Evolutionary conservation across 2,329 filamentous ascomycete species (phyloP), one percentile per base, ranked within the genome.

Genomic region (Didymella glomerata): DNA sequence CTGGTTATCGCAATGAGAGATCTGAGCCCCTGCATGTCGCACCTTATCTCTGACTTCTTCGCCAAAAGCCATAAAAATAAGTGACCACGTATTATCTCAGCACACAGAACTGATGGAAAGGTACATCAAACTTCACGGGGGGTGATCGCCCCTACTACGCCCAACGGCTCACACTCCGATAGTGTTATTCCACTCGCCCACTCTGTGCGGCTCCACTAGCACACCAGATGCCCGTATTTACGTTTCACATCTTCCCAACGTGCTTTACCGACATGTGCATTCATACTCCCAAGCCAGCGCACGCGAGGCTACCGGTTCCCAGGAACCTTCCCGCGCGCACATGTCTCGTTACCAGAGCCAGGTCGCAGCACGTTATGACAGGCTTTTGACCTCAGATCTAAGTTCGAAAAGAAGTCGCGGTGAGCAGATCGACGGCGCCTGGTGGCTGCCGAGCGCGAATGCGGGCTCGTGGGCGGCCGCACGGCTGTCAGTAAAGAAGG

Each of bases 161-260:
- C 1, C 24, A 27, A 1, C 54, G 38, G 55, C 14, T 25, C 8
- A n/a, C 6, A 41, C 16, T 54, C 56, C 56, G 56, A n/a, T 18
- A 20, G 7, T 6, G 24, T 24, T 30, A 11, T 22, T 24, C 40
- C 36, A 49, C 50, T 54, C 56, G 50, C 49, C 32, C 45, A 45
- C 14, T 4, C 24, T 18, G 24, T 24, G 22, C 10, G 38, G n/a
- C 20, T 50, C 38, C 34, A 32, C 55, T 45, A 58, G 38, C 18
- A 38, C 30, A 18, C 25, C 38, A 25, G 28, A 20, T 24, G 28
- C 36, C 34, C 28, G 36, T 36, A 6, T 48, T 14, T 24, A 22
- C 18, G 55, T 57, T 57, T 57, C 55, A 49, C n/a, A 16, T 57
- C 8, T 46, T 24, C 50, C 42, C 20, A 54, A 2, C 32, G 16